Evolutionary conservation across 2,329 filamentous ascomycete species (phyloP), one percentile per base, ranked within the genome.

Genomic region (Elsinoe fawcettii): DNA sequence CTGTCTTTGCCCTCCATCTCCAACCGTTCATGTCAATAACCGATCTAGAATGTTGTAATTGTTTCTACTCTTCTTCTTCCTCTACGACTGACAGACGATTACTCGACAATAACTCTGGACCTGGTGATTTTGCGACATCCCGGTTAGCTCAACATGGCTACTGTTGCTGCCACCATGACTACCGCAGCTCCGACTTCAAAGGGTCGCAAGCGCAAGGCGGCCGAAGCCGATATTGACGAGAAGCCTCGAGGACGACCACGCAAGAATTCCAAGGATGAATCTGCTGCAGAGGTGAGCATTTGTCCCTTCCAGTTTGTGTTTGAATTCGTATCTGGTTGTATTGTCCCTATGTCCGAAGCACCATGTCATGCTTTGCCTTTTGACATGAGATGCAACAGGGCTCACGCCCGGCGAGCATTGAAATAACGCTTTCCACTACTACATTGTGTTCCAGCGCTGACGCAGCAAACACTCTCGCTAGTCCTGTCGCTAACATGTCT

Each of bases 211-310:
- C 51, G 60, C 37, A 57, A 58, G 56, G 51, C 51, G 23, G 51
- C 59, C 16, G 59, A 62, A 16, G 64, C 62, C 37, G 67, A 67
- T 16, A 64, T 65, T 43, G 66, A 67, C 44, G 67, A 69, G 32
- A 61, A 74, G 66, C 82, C 86, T 64, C 75, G 89, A 66, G 89
- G 89, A 6, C 79, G 89, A 57, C 89, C 89, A 5, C 77, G 88
- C 53, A 77, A 93, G 14, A 84, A 91, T 63, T 82, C 83, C n/a
- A 83, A 83, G 60, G 87, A 92, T 70, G 83, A 89, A 70, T 90
- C 85, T 22, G 83, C 87, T 60, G 83, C 82, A 56, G 88, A 91
- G 74, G 88, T 90, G 73, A 59, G 47, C 54, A 44, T 59, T 62
- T 51, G 51, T 56, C 36, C 20, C 44, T 22, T 51, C 16, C 32